Percentiles rank a stretch among this genome's conserved stretches.
phyloP scores from a whole-genome alignment of 2,329 filamentous ascomycete species.

The Akanthomyces uredinophilus region DNA sequence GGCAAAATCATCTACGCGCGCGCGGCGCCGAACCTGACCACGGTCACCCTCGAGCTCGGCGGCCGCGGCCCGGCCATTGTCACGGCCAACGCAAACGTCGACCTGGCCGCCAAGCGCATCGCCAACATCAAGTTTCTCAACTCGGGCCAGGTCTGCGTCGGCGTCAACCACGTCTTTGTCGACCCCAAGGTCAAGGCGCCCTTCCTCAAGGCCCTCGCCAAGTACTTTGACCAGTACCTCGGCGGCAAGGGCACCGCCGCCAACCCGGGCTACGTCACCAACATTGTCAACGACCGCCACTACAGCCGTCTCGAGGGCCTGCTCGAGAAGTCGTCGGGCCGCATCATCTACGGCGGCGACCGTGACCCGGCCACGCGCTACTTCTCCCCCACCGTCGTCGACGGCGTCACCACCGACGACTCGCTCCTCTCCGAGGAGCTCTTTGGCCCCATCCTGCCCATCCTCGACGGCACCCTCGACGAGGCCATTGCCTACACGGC shows the following conservation, averaged over 20 bases:
- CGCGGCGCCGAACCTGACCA: conserved; percentile 41
- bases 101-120: conserved; percentile 38
- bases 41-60: conserved; percentile 39
- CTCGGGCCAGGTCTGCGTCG: conserved; percentile 27
- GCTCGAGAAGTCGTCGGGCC: conserved; percentile 31
- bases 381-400: conserved; percentile 35
- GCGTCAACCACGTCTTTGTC: conserved; percentile 39
- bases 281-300: conserved; percentile 39
- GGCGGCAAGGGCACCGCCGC: conserved; percentile 15
- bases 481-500: conserved; percentile 27
- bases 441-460: conserved; percentile 39
- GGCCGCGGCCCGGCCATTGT: conserved; percentile 42
- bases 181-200: conserved; percentile 34
- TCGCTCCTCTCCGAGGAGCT: conserved; percentile 39
- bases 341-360: conserved; percentile 31
- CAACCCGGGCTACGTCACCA: conserved; percentile 19
- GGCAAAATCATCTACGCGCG: conserved; percentile 33
- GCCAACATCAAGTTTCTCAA: conserved; percentile 38
- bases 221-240: conserved; percentile 30
- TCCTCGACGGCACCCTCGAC: conserved; percentile 29
- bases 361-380: conserved; percentile 25
- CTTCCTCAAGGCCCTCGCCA: conserved; percentile 30
- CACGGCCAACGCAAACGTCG: conserved; percentile 34
- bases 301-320: conserved; percentile 35
- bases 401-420: conserved; percentile 31